These are phyloP conservation scores for Pythium aphanidermatum DNA, from an alignment of 352 stramenopile species.

Conservation along the genomic window DNA sequence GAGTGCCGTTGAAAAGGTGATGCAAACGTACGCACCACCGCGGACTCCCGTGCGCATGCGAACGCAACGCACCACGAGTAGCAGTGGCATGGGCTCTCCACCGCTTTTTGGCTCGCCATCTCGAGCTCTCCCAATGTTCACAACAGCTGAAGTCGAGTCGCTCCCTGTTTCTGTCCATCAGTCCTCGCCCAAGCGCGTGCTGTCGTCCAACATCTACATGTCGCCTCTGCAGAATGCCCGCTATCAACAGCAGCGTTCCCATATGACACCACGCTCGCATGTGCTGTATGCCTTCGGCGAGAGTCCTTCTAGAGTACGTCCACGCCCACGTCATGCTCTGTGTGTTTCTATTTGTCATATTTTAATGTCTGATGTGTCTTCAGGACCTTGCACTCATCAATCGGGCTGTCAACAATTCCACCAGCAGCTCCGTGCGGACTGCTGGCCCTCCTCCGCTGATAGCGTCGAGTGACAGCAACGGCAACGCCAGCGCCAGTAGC, in stretches of 20 bases:
- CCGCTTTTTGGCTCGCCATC: constrained; percentile 37
- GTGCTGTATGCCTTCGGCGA: constrained; percentile 86
- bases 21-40: constrained; percentile 34
- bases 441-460: constrained; percentile 10
- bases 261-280: constrained; percentile 72
- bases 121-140: constrained; percentile 44
- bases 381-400: constrained; percentile 27
- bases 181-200: constrained; percentile 74
- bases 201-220: constrained; percentile 82
- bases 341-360: neutral
- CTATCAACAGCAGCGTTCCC: constrained; percentile 52
- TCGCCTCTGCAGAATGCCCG: constrained; percentile 74
- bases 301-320: constrained; percentile 66
- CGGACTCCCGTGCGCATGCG: constrained; percentile 49
- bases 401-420: constrained; percentile 19
- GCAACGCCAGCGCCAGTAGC: constrained; percentile 14
- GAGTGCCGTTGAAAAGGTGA: constrained; percentile 58
- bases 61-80: constrained; percentile 7
- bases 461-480: constrained; percentile 1
- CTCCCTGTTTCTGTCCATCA: constrained; percentile 72
- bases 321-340: neutral
- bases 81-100: constrained; percentile 21
- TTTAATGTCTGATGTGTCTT: neutral
- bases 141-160: constrained; percentile 65
- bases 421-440: constrained; percentile 3